Conservation (phyloP, 169 alveolate species). For the Perkinsus chesapeaki region DNA sequence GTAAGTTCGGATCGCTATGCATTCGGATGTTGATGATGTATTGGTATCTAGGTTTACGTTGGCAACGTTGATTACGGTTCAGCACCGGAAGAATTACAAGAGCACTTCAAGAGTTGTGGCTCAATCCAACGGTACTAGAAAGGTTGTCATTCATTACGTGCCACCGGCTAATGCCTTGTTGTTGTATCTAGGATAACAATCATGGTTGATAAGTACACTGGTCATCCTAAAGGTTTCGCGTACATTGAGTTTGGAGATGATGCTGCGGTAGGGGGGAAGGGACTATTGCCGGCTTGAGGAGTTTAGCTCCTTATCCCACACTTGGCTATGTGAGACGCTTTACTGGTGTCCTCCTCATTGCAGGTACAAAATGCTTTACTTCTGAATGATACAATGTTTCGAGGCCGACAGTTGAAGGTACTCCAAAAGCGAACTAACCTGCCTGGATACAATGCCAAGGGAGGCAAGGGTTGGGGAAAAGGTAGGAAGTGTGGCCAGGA, state of each 20-base stretch:
- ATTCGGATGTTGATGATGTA: not conserved
- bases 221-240: conserved; percentile 86
- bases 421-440: conserved; percentile 60
- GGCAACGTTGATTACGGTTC: conserved; percentile 78
- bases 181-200: conserved; percentile 55
- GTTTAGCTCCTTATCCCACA: no score
- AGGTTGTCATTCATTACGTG: not conserved
- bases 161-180: not conserved
- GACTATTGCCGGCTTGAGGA: not conserved
- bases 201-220: conserved; percentile 78
- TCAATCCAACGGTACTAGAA: conserved; percentile 51
- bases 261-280: conserved; percentile 45
- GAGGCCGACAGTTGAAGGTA: conserved; percentile 78
- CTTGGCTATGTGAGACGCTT: no score
- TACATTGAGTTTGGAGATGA: conserved; percentile 77
- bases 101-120: conserved; percentile 81
- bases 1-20: not conserved
- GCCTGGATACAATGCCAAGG: conserved; percentile 50
- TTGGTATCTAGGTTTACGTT: conserved; percentile 11
- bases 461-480: conserved; percentile 21
- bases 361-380: conserved; percentile 59
- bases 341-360: no score
- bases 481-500: conserved; percentile 26
- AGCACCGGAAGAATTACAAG: conserved; percentile 78
- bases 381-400: conserved; percentile 73